Conservation (phyloP, 768 basidiomycete species). For the Suillus alpinus region DNA sequence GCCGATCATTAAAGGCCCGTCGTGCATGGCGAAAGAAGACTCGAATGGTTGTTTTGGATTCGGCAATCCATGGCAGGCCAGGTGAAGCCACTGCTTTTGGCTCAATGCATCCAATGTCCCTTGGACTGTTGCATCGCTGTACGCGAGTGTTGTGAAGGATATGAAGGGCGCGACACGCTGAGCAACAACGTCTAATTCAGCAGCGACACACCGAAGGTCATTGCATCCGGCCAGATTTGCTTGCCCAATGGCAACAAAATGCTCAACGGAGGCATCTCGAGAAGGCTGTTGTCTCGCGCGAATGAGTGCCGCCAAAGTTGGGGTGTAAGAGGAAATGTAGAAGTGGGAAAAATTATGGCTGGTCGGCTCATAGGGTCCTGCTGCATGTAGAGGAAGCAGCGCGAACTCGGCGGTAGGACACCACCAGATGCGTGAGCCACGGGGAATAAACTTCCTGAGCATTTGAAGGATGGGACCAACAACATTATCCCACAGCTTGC, state of each 20-base stretch:
- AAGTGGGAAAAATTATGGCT: conserved; percentile 8
- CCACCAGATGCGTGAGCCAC: conserved; percentile 27
- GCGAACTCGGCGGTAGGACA: conserved; percentile 28
- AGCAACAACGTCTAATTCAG: neutral
- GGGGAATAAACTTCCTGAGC: conserved; percentile 8
- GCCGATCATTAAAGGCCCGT: neutral
- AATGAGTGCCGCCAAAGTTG: conserved; percentile 21
- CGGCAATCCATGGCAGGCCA: neutral
- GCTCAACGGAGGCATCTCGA: too few relatives aligned
- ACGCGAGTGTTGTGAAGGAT: neutral
- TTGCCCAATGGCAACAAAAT: too few relatives aligned
- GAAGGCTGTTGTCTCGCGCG: conserved; percentile 7
- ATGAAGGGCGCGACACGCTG: neutral
- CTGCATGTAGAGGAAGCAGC: conserved; percentile 41
- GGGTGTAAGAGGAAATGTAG: conserved; percentile 27
- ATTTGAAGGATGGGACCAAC: conserved; percentile 23
- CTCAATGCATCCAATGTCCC: neutral
- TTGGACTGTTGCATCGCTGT: neutral
- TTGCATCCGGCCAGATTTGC: neutral
- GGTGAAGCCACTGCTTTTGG: neutral
- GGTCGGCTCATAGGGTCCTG: conserved; percentile 27
- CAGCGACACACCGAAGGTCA: neutral
- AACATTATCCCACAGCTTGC: conserved; percentile 24
- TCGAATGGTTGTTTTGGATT: neutral
- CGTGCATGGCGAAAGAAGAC: too few relatives aligned